Evolutionary conservation across 2,329 filamentous ascomycete species (phyloP).

Genomic region (Colletotrichum zoysiae): DNA sequence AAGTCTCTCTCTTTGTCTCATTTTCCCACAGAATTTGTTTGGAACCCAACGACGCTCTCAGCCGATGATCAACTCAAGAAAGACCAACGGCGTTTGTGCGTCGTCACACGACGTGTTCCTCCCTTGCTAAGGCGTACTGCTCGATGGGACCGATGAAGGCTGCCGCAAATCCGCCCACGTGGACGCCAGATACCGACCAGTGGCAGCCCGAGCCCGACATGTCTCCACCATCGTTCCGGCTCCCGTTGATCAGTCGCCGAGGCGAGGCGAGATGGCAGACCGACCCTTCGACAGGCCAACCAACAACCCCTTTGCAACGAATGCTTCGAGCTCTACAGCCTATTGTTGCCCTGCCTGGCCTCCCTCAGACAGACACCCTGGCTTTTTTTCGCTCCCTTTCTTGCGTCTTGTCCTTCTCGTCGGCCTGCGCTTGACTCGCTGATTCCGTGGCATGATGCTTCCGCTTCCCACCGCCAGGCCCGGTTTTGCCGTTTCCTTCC

Average conservation of each 20-base stretch:
- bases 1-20: no score
- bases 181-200: conserved; percentile 24
- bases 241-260: conserved; percentile 4
- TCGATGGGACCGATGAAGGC: conserved; percentile 26
- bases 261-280: not conserved
- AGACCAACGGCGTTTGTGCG: conserved; percentile 6
- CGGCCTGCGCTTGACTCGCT: not conserved
- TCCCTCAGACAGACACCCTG: conserved; percentile 51
- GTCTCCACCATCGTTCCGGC: not conserved
- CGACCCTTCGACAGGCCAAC: not conserved
- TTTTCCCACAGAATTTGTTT: no score
- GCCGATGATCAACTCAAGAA: conserved; percentile 8
- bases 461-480: conserved; percentile 14
- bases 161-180: conserved; percentile 28
- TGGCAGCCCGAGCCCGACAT: conserved; percentile 8
- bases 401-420: conserved; percentile 13
- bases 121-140: no score
- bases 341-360: conserved; percentile 44
- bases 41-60: not conserved
- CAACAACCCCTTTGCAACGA: not conserved
- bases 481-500: not conserved
- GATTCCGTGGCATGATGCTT: conserved; percentile 5
- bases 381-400: conserved; percentile 36
- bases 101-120: conserved; percentile 8
- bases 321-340: not conserved